Conservation (phyloP, 352 stramenopile species). For the Phytophthora crassamura region DNA sequence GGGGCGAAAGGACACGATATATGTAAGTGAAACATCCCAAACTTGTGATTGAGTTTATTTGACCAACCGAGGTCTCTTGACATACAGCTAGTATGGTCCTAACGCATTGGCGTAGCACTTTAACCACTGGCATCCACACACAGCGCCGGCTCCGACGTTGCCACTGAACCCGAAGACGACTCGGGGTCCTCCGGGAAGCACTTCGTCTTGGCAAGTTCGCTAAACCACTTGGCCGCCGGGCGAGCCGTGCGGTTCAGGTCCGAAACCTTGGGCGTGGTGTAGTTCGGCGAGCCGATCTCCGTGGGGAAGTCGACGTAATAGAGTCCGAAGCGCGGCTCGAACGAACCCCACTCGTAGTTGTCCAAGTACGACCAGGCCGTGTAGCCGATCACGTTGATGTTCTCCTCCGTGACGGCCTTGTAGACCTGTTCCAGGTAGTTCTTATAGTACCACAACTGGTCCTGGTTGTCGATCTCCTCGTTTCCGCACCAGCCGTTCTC, state of each 20-base stretch:
- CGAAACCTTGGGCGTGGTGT: slow-evolving; percentile 35
- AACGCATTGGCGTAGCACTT: too few relatives aligned
- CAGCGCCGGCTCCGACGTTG: too few relatives aligned
- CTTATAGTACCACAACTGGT: slow-evolving; percentile 58
- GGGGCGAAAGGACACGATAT: too few relatives aligned
- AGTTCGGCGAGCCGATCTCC: slow-evolving; percentile 32
- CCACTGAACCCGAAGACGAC: too few relatives aligned
- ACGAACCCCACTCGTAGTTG: slow-evolving; percentile 60
- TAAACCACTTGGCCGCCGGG: slow-evolving; percentile 50
- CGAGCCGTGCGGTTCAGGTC: slow-evolving; percentile 49
- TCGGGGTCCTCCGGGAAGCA: too few relatives aligned
- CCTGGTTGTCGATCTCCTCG: slow-evolving; percentile 46
- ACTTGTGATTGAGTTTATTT: too few relatives aligned
- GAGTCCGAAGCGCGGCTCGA: slow-evolving; percentile 60
- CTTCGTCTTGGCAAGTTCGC: slow-evolving; percentile 39
- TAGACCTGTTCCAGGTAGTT: slow-evolving; percentile 50
- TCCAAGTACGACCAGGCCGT: slow-evolving; percentile 47
- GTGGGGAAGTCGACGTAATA: slow-evolving; percentile 71
- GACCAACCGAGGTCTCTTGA: too few relatives aligned
- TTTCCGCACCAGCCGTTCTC: slow-evolving; percentile 61
- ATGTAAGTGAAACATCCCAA: too few relatives aligned
- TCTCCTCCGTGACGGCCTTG: slow-evolving; percentile 43
- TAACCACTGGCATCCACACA: too few relatives aligned
- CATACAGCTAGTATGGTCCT: too few relatives aligned
- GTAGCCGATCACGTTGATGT: slow-evolving; percentile 42